Conservation (phyloP, 345 rosid species). For the Mercurialis annua region DNA sequence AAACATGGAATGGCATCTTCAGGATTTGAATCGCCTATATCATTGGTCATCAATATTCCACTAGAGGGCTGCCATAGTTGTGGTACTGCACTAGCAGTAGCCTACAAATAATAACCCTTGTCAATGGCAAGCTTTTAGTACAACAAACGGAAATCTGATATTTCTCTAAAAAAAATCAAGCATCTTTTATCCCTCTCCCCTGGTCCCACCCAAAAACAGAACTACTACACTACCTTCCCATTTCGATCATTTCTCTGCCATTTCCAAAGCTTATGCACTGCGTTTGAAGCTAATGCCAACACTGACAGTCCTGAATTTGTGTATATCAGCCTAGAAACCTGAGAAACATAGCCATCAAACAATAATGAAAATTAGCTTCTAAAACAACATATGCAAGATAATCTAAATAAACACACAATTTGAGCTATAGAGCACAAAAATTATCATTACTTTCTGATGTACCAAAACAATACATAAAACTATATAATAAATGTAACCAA, state of each 20-base stretch:
- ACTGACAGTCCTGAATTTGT: conserved; percentile 75
- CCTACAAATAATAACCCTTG: conserved; percentile 37
- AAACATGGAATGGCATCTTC: conserved; percentile 83
- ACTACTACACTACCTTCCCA: conserved; percentile 40
- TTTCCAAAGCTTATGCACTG: conserved; percentile 85
- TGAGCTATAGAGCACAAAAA: background rate
- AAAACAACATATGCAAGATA: background rate
- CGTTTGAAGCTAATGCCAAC: conserved; percentile 80
- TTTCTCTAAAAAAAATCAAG: conserved; percentile 8
- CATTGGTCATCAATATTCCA: conserved; percentile 73
- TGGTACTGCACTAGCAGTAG: conserved; percentile 57
- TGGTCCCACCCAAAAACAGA: background rate
- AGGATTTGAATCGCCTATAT: conserved; percentile 50
- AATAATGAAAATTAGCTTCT: background rate
- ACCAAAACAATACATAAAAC: background rate
- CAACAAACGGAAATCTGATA: background rate
- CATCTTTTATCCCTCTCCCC: background rate
- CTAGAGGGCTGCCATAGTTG: conserved; percentile 73
- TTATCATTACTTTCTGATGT: background rate
- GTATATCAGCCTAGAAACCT: conserved; percentile 73
- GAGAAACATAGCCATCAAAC: conserved; percentile 25
- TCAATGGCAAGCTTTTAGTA: conserved; percentile 10
- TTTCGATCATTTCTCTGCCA: conserved; percentile 68
- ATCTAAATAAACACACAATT: background rate
- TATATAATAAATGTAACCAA: background rate